Evolutionary conservation across 768 basidiomycete species (phyloP).

Genomic region (Harrya chromipes): DNA sequence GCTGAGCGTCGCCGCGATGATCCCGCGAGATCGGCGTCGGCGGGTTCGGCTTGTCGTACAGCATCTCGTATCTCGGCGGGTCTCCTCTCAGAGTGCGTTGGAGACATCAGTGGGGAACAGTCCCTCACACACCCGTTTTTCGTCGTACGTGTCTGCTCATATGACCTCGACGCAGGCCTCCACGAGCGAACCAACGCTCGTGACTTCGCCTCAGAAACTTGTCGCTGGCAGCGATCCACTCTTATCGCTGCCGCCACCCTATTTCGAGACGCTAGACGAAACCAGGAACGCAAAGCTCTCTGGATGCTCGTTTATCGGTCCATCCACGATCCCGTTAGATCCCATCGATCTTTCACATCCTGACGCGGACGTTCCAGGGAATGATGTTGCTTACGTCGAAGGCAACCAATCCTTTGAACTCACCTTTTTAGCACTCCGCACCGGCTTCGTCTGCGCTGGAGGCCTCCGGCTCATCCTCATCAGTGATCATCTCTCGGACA

Average conservation of each 20-base stretch:
- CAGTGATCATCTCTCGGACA: conserved; percentile 48
- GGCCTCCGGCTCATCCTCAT: conserved; percentile 69
- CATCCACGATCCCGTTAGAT: conserved; percentile 49
- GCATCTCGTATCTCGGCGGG: conserved; percentile 50
- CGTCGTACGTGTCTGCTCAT: conserved; percentile 6
- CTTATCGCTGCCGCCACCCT: conserved; percentile 43
- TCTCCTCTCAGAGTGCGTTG: conserved; percentile 7
- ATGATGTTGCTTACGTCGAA: conserved; percentile 30
- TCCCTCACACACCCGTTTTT: conserved; percentile 5
- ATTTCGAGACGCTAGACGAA: conserved; percentile 42
- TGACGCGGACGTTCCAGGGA: not conserved
- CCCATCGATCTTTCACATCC: conserved; percentile 35
- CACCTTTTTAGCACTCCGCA: conserved; percentile 53
- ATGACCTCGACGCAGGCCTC: conserved; percentile 7
- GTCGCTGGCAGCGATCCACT: conserved; percentile 8
- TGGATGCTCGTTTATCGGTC: conserved; percentile 46
- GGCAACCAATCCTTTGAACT: conserved; percentile 59
- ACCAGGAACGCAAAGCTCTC: conserved; percentile 27
- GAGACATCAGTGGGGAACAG: conserved; percentile 5
- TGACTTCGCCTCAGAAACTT: conserved; percentile 14
- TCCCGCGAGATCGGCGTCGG: conserved; percentile 35
- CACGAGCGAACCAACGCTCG: conserved; percentile 7
- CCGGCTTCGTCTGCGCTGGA: conserved; percentile 63
- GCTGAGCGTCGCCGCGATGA: conserved; percentile 47
- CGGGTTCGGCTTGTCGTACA: conserved; percentile 62